These are phyloP conservation scores for Ogataea angusta DNA, from an alignment of 805 yeast genomes.

Conservation along the genomic window DNA sequence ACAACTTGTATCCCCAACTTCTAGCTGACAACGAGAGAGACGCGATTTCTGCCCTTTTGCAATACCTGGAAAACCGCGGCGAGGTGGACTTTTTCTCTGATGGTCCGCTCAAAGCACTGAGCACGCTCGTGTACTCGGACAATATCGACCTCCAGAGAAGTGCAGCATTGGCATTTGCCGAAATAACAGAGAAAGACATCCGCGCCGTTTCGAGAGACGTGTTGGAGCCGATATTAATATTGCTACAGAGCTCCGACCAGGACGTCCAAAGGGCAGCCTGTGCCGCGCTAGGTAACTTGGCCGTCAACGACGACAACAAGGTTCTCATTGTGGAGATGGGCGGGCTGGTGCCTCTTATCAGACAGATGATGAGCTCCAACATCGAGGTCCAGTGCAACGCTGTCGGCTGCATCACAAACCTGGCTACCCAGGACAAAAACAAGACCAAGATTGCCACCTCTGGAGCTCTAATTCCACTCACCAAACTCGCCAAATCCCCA, in stretches of 20 bases:
- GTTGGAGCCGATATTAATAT: constrained; percentile 85
- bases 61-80: constrained; percentile 81
- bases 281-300: constrained; percentile 97
- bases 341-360: constrained; percentile 90
- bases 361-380: constrained; percentile 96
- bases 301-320: constrained; percentile 94
- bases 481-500: constrained; percentile 89
- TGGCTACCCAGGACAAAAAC: constrained; percentile 97
- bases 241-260: constrained; percentile 81
- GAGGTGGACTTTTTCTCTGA: constrained; percentile 87
- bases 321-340: constrained; percentile 96
- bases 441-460: constrained; percentile 93
- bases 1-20: constrained; percentile 69
- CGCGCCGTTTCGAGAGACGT: constrained; percentile 88
- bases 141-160: constrained; percentile 92
- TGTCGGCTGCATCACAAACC: constrained; percentile 96
- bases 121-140: constrained; percentile 91
- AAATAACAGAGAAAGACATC: constrained; percentile 94
- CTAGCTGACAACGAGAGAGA: constrained; percentile 95
- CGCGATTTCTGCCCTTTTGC: constrained; percentile 86
- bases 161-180: constrained; percentile 98
- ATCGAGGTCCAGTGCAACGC: constrained; percentile 99
- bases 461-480: constrained; percentile 92
- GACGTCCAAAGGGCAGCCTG: constrained; percentile 99
- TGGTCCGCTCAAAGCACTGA: constrained; percentile 83